Evolutionary conservation across 495 filamentous ascomycete species (phyloP), one percentile per base, ranked within the genome.

Genomic region (Lindgomyces ingoldianus): DNA sequence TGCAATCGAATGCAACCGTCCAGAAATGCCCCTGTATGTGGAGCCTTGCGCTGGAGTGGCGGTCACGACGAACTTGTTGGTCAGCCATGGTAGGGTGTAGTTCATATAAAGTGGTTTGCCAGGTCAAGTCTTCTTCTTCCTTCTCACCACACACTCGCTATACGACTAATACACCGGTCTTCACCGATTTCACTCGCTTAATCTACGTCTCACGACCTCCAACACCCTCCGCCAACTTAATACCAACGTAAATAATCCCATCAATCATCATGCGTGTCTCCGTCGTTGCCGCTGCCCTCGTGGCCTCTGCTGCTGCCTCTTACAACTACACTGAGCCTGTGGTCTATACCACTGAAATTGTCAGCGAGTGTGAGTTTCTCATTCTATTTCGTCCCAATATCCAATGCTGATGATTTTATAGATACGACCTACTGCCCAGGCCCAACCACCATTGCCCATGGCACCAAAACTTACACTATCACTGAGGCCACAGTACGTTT

Each of bases 251-350:
- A 68, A 62, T 59, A 62, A 21, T 50, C 61, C 26, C 48, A 69
- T 70, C 69, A 65, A 70, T 84, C 88, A 93, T 89, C 76, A 96
- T 96, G 91, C 90, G 90, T 88, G 91, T 89, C 89, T 82, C 88
- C 70, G 74, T 80, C 75, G 80, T 84, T 76, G 80, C 86, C 72
- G 78, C 84, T 76, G 84, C 84, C 76, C 78, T 86, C 75, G 85
- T 84, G 72, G 78, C 82, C 70, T 81, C 83, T 69, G 80, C 74
- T 62, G 76, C 75, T 73, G 83, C 81, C 69, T 69, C 65, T 41
- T 59, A 59, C 16, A 42, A 6, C 33, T 39, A 39, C 33, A 39
- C 33, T 14, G 3, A 8, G 25, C 21, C 53, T 9, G 26, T 44
- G 9, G 42, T 50, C 21, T 60, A 60, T 49, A 57, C 59, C 53